Base-by-base conservation (phyloP, 345 rosid species). In the Brassica rapa region DNA sequence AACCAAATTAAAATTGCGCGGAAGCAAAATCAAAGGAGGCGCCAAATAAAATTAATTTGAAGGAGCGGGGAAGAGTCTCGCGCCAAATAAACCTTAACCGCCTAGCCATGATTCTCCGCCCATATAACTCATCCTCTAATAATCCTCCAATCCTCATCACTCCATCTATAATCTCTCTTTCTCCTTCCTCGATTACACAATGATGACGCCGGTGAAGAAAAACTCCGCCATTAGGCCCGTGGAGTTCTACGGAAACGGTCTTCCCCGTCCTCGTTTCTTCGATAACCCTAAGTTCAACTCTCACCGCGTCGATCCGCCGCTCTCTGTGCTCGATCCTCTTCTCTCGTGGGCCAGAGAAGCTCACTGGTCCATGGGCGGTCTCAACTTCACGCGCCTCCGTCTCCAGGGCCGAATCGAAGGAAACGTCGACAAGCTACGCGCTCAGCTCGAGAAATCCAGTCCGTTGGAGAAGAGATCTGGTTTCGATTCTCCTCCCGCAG, bases 361-460 rank as follows among this genome's bases (percentile, higher is more conserved):
- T 7, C 98, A 94, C 86, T 94, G 98, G 98, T 88, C 98, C 62
- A 94, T 94, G 98, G 98, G 98, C 11, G 98, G 98, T 33, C 90
- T 87, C 60, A 91, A 80, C 79, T 88, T 89, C 88, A 76, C 82
- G 59, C 98, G 97, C 51, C 90, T 94, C 77, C 97, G 97, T 67
- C 88, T 87, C 73, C 98, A 92, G 19, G 98, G 98, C 32, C 87
- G 93, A 4, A 94, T 94, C 56, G 98, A 94, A 62, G 98, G 98
- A 14, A 89, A 81, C 32, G 74, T 86, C 60, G 55, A 78, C 39
- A 86, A 83, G 67, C 93, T 94, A 55, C 86, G 88, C 0, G 83
- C 79, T 9, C 86, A 86, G 75, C 86, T 85, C 1, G 91, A 80
- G 66, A 64, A 74, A 9, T 75, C 76, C 11, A 73, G 19, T 46